Percentiles rank a stretch among this genome's conserved stretches.
Conservation (phyloP, 768 basidiomycete species). For the Auricularia sp. region DNA sequence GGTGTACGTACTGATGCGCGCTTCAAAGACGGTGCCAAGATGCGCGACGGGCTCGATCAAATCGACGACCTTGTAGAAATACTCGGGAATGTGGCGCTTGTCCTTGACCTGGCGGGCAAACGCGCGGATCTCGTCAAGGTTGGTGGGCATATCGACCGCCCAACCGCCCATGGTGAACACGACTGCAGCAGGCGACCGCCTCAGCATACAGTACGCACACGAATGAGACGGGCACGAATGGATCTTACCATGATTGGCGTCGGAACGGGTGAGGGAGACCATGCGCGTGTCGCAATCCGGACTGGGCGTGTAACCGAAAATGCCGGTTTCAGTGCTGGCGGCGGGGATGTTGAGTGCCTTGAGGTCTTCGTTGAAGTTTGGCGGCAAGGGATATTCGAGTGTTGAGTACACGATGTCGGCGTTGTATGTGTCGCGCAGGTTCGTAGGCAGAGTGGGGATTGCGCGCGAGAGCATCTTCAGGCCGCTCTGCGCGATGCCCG, state of each 20-base stretch:
- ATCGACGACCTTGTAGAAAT: constrained; percentile 18
- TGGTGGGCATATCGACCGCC: constrained; percentile 1
- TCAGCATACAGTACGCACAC: background rate
- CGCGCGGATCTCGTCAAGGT: constrained; percentile 1
- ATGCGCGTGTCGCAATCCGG: no score
- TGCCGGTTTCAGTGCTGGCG: no score
- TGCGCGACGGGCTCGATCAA: constrained; percentile 19
- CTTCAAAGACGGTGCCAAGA: constrained; percentile 7
- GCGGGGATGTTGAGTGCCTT: background rate
- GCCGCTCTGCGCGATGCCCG: constrained; percentile 18
- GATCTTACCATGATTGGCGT: background rate
- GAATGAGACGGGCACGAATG: background rate
- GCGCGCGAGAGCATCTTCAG: constrained; percentile 17
- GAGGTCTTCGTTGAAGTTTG: constrained; percentile 9
- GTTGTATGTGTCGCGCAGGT: constrained; percentile 15
- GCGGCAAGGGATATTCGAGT: constrained; percentile 11
- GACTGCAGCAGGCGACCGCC: background rate
- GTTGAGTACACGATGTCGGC: constrained; percentile 16
- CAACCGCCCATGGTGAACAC: background rate
- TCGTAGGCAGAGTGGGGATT: constrained; percentile 1
- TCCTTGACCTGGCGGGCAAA: background rate
- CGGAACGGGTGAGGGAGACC: background rate
- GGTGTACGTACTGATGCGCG: background rate
- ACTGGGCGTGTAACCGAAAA: no score
- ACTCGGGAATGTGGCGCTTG: constrained; percentile 16